Percentiles rank a stretch among this genome's conserved stretches.
These are phyloP conservation scores for Apiotrichum gracile DNA, from an alignment of 1,284 basidiomycete species.

Conservation along the genomic window DNA sequence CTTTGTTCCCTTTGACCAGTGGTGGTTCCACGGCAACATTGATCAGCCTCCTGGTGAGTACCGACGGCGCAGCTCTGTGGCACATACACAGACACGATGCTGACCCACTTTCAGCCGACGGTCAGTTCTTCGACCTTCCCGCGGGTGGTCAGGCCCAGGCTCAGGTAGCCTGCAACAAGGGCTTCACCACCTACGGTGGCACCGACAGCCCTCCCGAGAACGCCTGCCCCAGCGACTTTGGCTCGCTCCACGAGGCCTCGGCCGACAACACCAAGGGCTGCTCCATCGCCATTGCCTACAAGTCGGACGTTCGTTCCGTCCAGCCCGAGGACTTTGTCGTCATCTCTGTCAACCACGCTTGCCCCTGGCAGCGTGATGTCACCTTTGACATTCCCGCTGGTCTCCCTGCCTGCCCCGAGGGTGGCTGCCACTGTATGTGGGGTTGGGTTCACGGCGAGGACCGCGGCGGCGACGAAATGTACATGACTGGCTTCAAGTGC, in stretches of 20 bases:
- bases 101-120: conserved; percentile 11
- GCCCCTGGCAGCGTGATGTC: conserved; percentile 60
- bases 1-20: conserved; percentile 49
- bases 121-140: conserved; percentile 37
- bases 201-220: not conserved
- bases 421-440: conserved; percentile 63
- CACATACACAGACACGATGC: not conserved
- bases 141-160: conserved; percentile 24
- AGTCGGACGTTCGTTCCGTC: conserved; percentile 53
- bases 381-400: conserved; percentile 58
- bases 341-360: conserved; percentile 65
- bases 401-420: conserved; percentile 61
- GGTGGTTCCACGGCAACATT: conserved; percentile 58
- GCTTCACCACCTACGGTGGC: conserved; percentile 3
- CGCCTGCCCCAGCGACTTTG: not conserved
- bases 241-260: not conserved
- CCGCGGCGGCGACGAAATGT: conserved; percentile 32
- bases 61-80: not conserved
- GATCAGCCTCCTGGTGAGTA: conserved; percentile 27
- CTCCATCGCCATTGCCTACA: conserved; percentile 61
- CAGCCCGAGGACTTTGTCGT: conserved; percentile 62
- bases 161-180: conserved; percentile 8
- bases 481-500: conserved; percentile 35
- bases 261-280: conserved; percentile 23
- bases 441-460: conserved; percentile 55